Conservation (phyloP, 2,329 filamentous ascomycete genomes). For the Fusarium beomiforme region DNA sequence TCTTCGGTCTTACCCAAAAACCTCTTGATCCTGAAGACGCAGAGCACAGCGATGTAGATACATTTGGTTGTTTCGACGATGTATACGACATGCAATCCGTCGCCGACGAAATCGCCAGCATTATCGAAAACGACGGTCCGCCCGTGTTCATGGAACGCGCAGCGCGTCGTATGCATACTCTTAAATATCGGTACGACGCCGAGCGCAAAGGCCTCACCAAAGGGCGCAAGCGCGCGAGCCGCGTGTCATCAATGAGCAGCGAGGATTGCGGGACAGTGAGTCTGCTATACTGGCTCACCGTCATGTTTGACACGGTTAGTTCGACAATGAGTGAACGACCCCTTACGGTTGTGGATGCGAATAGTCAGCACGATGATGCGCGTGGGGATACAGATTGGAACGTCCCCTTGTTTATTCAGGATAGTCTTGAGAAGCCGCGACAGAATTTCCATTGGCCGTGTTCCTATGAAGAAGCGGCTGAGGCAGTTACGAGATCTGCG, state of each 20-base stretch:
- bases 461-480: constrained; percentile 59
- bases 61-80: neutral
- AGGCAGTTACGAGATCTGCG: constrained; percentile 60
- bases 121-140: constrained; percentile 37
- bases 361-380: constrained; percentile 47
- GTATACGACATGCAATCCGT: neutral
- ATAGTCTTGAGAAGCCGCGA: constrained; percentile 13
- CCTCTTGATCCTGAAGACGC: constrained; percentile 18
- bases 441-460: constrained; percentile 59
- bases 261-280: constrained; percentile 57
- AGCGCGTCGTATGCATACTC: constrained; percentile 36
- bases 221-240: neutral
- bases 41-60: neutral
- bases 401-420: constrained; percentile 11
- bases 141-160: constrained; percentile 38
- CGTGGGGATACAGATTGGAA: constrained; percentile 11
- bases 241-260: neutral
- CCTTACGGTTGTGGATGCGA: constrained; percentile 49
- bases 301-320: constrained; percentile 68
- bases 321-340: constrained; percentile 58
- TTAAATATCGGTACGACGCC: constrained; percentile 39
- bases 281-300: constrained; percentile 65
- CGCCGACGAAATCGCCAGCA: constrained; percentile 11
- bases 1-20: constrained; percentile 51
- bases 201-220: constrained; percentile 18